Conservation (phyloP, 78 protist species). For the Creolimax fragrantissima region DNA sequence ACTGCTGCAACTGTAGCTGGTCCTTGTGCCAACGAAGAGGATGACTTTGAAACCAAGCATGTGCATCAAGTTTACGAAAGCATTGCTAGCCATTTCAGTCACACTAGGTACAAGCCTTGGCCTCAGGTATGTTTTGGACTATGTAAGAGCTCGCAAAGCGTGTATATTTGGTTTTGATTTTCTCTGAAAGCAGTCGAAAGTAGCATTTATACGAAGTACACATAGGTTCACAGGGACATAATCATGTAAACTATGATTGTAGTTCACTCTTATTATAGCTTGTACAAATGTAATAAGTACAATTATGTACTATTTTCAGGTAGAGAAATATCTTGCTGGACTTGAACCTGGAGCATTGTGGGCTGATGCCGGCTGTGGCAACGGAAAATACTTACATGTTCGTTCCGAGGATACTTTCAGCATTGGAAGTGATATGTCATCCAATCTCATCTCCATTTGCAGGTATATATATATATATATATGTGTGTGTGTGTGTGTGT, state of each 20-base stretch:
- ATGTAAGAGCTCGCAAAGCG: no score
- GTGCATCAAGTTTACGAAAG: neutral
- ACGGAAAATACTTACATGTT: neutral
- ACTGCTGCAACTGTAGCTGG: neutral
- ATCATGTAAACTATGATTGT: no score
- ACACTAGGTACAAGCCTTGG: neutral
- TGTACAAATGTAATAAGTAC: no score
- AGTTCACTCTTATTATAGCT: no score
- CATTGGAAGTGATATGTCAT: neutral
- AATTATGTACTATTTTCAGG: no score
- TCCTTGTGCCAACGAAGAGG: neutral
- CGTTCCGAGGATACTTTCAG: neutral
- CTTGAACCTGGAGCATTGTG: neutral
- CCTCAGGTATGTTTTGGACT: neutral
- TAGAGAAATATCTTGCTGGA: neutral
- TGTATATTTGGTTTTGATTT: no score
- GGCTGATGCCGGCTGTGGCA: slow-evolving; percentile 3
- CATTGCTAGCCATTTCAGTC: neutral
- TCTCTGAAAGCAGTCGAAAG: no score
- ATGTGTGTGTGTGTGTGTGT: no score
- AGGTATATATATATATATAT: neutral
- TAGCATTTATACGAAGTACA: no score
- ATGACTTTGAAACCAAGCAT: neutral
- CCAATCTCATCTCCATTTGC: neutral
- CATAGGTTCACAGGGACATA: no score